Evolutionary conservation across 352 stramenopile genomes (phyloP), one percentile per base, ranked within the genome.

Genomic region (Pythium myriotylum): DNA sequence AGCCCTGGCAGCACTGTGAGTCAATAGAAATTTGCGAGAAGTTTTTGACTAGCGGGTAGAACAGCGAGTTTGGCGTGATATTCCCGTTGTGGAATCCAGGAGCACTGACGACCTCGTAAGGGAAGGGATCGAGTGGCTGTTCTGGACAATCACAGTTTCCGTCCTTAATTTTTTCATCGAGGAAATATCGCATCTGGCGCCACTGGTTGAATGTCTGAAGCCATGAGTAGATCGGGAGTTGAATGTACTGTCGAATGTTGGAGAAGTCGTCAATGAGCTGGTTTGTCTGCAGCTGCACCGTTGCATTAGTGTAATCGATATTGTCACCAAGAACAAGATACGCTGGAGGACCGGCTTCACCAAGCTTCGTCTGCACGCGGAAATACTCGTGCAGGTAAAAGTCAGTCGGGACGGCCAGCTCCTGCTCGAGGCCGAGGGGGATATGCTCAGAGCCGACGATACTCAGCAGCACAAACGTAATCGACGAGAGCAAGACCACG

Each of bases 331-430:
- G 43, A 55, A 92, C 89, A 23, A 96, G 73, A 62, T 96, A 97
- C n/a, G 85, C 87, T 39, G 86, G 81, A 20, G 90, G 90, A 17
- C 90, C 90, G 14, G 90, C 87, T 54, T 96, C 87, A 39, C 87
- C 88, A 37, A 84, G 80, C 47, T 84, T 77, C 22, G 88, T 94
- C 62, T 97, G 87, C 29, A 81, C 79, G 39, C 92, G 67, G 60
- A 96, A 97, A 56, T 97, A 97, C 32, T 89, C 80, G 55, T 96
- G 85, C 8, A 97, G 65, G 49, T 97, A 96, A 42, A 92, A 96
- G 48, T 96, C 84, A 0, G 81, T 85, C 6, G 90, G 90, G 13
- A 96, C 81, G 0, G 88, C 90, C 49, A 97, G 74, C 56, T 95
- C 82, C 72, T 96, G 90, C 53, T 96, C 84, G 4, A 97, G 76